These are phyloP conservation scores for Ophiostoma piceae DNA, from an alignment of 2,329 filamentous ascomycete genomes.

Conservation along the genomic window DNA sequence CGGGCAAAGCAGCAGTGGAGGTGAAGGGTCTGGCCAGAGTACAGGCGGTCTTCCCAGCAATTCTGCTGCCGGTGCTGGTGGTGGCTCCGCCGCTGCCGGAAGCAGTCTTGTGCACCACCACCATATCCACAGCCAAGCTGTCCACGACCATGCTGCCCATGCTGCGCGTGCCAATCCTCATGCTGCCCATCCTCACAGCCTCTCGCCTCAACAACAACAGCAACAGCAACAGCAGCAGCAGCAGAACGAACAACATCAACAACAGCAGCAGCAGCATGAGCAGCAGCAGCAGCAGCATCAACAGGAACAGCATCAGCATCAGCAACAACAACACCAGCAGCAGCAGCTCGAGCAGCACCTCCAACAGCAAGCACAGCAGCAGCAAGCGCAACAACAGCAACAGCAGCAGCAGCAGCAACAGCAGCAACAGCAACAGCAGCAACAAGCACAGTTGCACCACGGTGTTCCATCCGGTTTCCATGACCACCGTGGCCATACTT, in stretches of 20 bases:
- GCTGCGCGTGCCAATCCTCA: slow-evolving; percentile 13
- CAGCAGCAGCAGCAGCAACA: slow-evolving; percentile 9
- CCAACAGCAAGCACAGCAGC: slow-evolving; percentile 1
- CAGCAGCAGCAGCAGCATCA: slow-evolving; percentile 10
- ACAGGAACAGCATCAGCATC: neutral
- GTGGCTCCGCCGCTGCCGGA: neutral
- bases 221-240: slow-evolving; percentile 15
- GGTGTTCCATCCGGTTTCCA: slow-evolving; percentile 20
- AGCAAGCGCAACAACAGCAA: neutral
- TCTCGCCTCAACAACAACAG: slow-evolving; percentile 16
- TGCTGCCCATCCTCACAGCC: neutral
- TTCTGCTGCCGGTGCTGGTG: neutral
- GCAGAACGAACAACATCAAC: slow-evolving; percentile 10
- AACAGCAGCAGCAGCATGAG: neutral
- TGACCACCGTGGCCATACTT: slow-evolving; percentile 22
- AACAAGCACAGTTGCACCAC: slow-evolving; percentile 18
- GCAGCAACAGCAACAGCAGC: slow-evolving; percentile 8
- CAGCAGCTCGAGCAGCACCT: slow-evolving; percentile 16
- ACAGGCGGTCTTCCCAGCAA: neutral
- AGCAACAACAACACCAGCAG: slow-evolving; percentile 20
- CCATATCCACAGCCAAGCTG: slow-evolving; percentile 19
- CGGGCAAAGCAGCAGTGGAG: neutral
- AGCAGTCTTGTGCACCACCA: slow-evolving; percentile 12
- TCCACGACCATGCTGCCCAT: slow-evolving; percentile 11
- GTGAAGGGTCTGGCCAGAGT: slow-evolving; percentile 15